Base-by-base conservation (phyloP, 306 rosid genomes). In the Inga laurina region DNA sequence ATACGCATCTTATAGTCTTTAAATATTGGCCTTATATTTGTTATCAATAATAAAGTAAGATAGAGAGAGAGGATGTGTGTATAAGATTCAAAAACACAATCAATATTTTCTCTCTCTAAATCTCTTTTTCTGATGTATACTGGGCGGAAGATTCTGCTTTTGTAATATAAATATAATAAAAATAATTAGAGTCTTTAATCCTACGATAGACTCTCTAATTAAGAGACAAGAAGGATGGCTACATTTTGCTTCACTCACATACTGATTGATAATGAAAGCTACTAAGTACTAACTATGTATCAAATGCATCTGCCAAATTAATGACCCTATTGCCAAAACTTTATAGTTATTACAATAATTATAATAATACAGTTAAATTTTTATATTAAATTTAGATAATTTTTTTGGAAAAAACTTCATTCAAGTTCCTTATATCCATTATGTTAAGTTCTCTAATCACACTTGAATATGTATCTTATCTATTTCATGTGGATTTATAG, bases 1-100 rank as follows among this genome's bases (percentile, higher is more conserved):
- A 87, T 82, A 8, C 66, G 6, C n/a, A 59, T 59, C 9, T 34
- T 13, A 59, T 59, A 79, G 68, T 84, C 77, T 84, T 84, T 79
- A 39, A 87, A 87, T 84, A 82, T 75, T 84, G 86, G 81, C 88
- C 88, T 79, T 87, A 65, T 76, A 75, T 79, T 71, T 84, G 83
- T 87, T 76, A 84, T 87, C 88, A 82, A 84, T 77, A 70, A 67
- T 77, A 70, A 67, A 78, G 76, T 66, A 79, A 79, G 80, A 75
- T 84, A 82, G 81, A 51, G 27, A 34, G 30, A 27, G 44, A 61
- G 59, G 12, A 68, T 3, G 66, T 0, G 34, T 8, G 66, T 19
- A 14, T 10, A 12, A 8, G 65, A 66, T 84, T 87, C 86, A 82
- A 82, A 82, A 84, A 82, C 80, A 45, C 84, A 62, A 79, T 82